Base-by-base conservation (phyloP, 2,329 filamentous ascomycete genomes). In the Ceratocystis papillata region DNA sequence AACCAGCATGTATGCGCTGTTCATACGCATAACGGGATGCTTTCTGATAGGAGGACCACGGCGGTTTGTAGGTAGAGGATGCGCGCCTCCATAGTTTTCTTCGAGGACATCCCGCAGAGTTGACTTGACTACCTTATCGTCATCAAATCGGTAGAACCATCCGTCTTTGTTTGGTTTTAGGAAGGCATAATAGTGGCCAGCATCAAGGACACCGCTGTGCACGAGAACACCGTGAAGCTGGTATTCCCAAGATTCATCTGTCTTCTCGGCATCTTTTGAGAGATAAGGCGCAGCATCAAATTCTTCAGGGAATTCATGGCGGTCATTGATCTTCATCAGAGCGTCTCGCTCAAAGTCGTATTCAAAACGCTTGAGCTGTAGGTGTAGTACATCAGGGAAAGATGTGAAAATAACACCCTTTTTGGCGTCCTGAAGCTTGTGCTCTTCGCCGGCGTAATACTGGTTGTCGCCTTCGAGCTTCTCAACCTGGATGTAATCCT, bases 251-350 rank as follows among this genome's bases (percentile, higher is more conserved):
- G 92, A 80, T 73, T 97, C 91, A 55, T 68, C 61, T 0, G 90
- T 94, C 73, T 80, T 88, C 74, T 96, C 92, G 30, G 90, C 90
- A 68, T 90, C 87, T 28, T 90, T 87, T 12, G 90, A 88, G 22
- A 99, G 83, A 73, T 94, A 99, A 0, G 91, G 91, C 0, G 89
- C 80, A 5, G 92, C 90, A 73, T 96, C 89, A 72, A 91, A 90
- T 66, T 83, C 78, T 68, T 95, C 89, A 0, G 90, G 90, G 70
- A 94, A 96, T 72, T 95, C 90, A 77, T 94, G 93, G 67, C 90
- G 86, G 71, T 95, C 90, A 72, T 96, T 95, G 74, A 99, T 91
- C 78, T 99, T 99, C 88, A 96, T 96, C 89, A 97, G 96, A 69
- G 90, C 91, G 73, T 97, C 93, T 71, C 90, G 86, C 71, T 96